Base-by-base conservation (phyloP, 2,329 filamentous ascomycete species). In the Camillea tinctor region DNA sequence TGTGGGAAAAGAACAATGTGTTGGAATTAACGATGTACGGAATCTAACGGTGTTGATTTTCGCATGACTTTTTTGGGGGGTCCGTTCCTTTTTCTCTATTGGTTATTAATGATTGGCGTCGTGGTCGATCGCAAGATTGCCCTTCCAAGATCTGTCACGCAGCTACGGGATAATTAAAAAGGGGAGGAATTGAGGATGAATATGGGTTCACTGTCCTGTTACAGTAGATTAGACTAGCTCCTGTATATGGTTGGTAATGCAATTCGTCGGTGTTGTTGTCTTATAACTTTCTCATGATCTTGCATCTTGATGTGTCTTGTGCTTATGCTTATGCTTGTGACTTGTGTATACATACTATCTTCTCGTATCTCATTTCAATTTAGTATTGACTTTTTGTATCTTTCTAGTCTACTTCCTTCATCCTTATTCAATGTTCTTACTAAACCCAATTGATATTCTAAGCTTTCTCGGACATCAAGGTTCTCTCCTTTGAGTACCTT, bases 181-280 rank as follows among this genome's bases (percentile, higher is more conserved):
- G 68, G 60, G 54, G 26, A 30, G 26, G 26, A 30, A 30, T n/a
- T n/a, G n/a, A 50, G 58, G 63, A 64, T 71, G 71, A 30, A 70
- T 73, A 69, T 68, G 73, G 70, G 71, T 73, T 44, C 36, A 69
- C 66, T 72, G 72, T 75, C 73, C 74, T 73, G 71, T 71, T 64
- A 71, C 66, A 70, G 71, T 77, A 80, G 75, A 78, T n/a, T 76
- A 74, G 71, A 30, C 69, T 76, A 72, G 73, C 71, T 76, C 71
- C 36, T 78, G 74, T 78, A 78, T 71, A 78, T 79, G 73, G 71
- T 68, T 66, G 68, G 61, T 71, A 67, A 69, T 71, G 64, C 60
- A 68, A 62, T 68, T 65, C 69, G 24, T 67, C 61, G 69, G 62
- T 65, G 56, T 66, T 65, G 56, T 66, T 66, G 61, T 52, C 63